Evolutionary conservation across 345 rosid genomes (phyloP), one percentile per base, ranked within the genome.

Genomic region (Euclidium syriacum): DNA sequence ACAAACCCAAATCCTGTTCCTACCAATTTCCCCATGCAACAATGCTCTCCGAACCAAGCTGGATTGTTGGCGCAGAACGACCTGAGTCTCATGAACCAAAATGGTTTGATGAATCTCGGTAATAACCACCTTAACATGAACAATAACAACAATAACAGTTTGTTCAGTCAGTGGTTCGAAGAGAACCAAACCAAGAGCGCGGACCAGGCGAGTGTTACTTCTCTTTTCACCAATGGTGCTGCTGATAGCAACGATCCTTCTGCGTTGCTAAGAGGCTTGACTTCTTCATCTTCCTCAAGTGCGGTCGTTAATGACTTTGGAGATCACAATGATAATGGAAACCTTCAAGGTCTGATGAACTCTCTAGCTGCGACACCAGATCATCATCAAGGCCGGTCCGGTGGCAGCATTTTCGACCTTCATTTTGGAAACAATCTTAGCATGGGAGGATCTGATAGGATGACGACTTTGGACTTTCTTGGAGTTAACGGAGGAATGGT

Each of bases 381-480:
- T 55, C 52, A 62, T 15, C 41, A 36, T 38, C 69, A 62, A 62
- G 26, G 58, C 26, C 64, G 64, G 35, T 40, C 75, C 8, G 49
- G 76, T 35, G 34, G 22, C 5, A 78, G 76, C 19, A 63, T 53
- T 64, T 53, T 81, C n/a, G 75, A 65, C 50, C 53, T 57, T 48
- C 75, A 60, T 12, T 73, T 51, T 1, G 68, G 68, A 3, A 46
- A 29, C 47, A 58, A 47, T 38, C 23, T 60, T 52, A 65, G 29
- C 47, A 59, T 59, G 58, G 74, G 64, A 41, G 61, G 65, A 29
- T 57, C 90, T 15, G 83, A 84, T 55, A 75, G 85, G 55, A 60
- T 84, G 75, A 86, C 94, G 75, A 86, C 94, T 3, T 65, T 85
- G 60, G 94, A 86, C 62, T 86, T 86, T 64, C 90, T 86, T 34